A percentile compares a stretch with the other conserved stretches of the same genome.
phyloP scores from a whole-genome alignment of 2,329 filamentous ascomycete species.

The Claviceps cyperi region DNA sequence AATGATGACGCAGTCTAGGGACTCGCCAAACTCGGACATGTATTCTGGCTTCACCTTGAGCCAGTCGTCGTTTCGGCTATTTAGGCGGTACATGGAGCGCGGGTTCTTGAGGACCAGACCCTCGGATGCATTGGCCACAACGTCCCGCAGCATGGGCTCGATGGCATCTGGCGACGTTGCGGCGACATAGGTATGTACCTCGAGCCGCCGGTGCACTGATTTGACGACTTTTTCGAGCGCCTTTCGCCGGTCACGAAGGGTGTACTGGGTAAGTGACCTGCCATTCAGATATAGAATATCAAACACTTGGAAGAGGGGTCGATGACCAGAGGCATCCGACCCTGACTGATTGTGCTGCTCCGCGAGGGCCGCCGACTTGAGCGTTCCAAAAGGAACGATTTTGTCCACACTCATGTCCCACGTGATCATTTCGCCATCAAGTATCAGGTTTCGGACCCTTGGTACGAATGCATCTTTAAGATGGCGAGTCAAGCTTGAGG shows the following conservation, averaged over 20 bases:
- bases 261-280: conserved; percentile 64
- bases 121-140: conserved; percentile 77
- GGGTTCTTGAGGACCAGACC: conserved; percentile 92
- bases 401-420: conserved; percentile 83
- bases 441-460: conserved; percentile 70
- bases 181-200: conserved; percentile 60
- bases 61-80: conserved; percentile 90
- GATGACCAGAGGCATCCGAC: conserved; percentile 30
- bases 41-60: conserved; percentile 98
- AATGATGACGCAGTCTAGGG: conserved; percentile 75
- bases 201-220: conserved; percentile 59
- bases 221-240: conserved; percentile 61
- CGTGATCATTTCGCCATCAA: conserved; percentile 97
- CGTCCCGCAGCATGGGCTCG: conserved; percentile 63
- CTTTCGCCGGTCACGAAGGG: conserved; percentile 62
- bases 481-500: conserved; percentile 66
- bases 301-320: conserved; percentile 75
- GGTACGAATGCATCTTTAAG: conserved; percentile 62
- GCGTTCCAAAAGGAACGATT: conserved; percentile 76
- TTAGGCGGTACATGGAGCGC: conserved; percentile 69
- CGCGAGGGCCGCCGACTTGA: conserved; percentile 78
- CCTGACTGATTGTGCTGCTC: conserved; percentile 53
- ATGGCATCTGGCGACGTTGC: conserved; percentile 58
- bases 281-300: conserved; percentile 86
- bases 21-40: conserved; percentile 91